A percentile compares a stretch with the other conserved stretches of the same genome.
These are phyloP conservation scores for Zelonia costaricensis DNA, from an alignment of 208 protist genomes.

Conservation along the genomic window DNA sequence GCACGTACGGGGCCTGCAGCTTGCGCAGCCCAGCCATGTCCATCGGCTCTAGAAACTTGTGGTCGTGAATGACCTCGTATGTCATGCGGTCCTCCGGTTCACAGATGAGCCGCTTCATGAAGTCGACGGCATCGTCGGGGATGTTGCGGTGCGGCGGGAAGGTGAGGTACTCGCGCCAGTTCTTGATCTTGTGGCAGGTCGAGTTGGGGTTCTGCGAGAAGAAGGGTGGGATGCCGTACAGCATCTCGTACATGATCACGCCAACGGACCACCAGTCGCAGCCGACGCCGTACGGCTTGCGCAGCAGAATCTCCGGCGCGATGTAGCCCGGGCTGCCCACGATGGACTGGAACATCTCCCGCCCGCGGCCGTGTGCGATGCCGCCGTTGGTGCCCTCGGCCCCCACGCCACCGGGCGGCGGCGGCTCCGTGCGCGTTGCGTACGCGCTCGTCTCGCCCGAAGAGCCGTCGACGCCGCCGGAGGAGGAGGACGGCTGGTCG, in stretches of 20 bases:
- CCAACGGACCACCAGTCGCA: conserved; percentile 99
- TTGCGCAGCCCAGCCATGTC: conserved; percentile 70
- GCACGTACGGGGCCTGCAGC: conserved; percentile 64
- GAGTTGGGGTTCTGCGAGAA: conserved; percentile 90
- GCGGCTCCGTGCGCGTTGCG: conserved; percentile 1
- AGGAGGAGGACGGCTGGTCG: conserved; percentile 13
- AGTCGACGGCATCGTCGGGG: conserved; percentile 85
- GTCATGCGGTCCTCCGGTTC: conserved; percentile 81
- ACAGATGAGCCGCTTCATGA: conserved; percentile 92
- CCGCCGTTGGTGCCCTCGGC: neutral
- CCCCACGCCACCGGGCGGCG: neutral
- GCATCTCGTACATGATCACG: conserved; percentile 98
- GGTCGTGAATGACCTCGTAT: conserved; percentile 72
- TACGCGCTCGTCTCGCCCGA: conserved; percentile 13
- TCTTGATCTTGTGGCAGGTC: conserved; percentile 95
- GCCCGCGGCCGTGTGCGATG: conserved; percentile 34
- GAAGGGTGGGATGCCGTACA: conserved; percentile 96
- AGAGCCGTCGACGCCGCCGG: conserved; percentile 7
- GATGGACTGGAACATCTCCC: conserved; percentile 90
- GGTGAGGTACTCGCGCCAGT: conserved; percentile 90
- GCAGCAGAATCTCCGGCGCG: conserved; percentile 95
- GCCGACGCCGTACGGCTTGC: conserved; percentile 93
- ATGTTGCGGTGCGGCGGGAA: conserved; percentile 87
- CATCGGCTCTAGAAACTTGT: conserved; percentile 81
- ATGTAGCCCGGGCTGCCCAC: conserved; percentile 98